A percentile compares a stretch with the other conserved stretches of the same genome.
Evolutionary conservation across 192 early-diverging fungal species (phyloP).

Genomic region (Entrophospora sp.): DNA sequence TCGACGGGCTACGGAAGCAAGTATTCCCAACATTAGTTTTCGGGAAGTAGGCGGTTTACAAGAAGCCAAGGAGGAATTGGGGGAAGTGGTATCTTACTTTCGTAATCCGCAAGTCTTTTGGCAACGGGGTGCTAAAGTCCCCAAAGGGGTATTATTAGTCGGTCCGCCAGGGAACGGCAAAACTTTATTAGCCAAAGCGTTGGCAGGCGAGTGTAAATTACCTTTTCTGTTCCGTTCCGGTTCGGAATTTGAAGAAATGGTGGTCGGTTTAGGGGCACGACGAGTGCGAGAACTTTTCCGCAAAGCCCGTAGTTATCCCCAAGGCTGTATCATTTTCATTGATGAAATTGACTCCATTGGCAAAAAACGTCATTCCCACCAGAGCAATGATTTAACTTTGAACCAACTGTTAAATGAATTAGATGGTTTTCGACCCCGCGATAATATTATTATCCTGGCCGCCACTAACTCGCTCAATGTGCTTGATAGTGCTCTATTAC

Average conservation of each 20-base stretch:
- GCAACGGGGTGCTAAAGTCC: conserved; percentile 68
- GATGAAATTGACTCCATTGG: conserved; percentile 96
- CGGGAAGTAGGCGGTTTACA: conserved; percentile 74
- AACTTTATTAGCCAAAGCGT: conserved; percentile 83
- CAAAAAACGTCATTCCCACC: conserved; percentile 61
- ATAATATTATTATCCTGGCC: conserved; percentile 64
- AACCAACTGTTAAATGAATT: conserved; percentile 75
- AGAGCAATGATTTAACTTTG: conserved; percentile 38
- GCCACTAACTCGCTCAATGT: conserved; percentile 82
- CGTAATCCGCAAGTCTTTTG: conserved; percentile 65
- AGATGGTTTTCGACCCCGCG: conserved; percentile 73
- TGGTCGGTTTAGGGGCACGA: conserved; percentile 77
- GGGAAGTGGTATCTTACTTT: conserved; percentile 74
- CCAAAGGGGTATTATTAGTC: conserved; percentile 82
- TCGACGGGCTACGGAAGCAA: too few species aligned
- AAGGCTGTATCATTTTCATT: conserved; percentile 74
- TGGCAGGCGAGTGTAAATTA: conserved; percentile 65
- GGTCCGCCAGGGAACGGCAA: conserved; percentile 98
- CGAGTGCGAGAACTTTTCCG: conserved; percentile 69
- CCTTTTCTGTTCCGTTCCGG: conserved; percentile 71
- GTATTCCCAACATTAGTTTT: too few species aligned
- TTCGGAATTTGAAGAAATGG: conserved; percentile 64
- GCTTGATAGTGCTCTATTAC: conserved; percentile 72
- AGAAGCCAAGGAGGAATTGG: conserved; percentile 78
- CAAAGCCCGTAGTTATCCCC: conserved; percentile 68